phyloP scores from a whole-genome alignment of 2,329 filamentous ascomycete genomes.

The Claviceps sorghi region DNA sequence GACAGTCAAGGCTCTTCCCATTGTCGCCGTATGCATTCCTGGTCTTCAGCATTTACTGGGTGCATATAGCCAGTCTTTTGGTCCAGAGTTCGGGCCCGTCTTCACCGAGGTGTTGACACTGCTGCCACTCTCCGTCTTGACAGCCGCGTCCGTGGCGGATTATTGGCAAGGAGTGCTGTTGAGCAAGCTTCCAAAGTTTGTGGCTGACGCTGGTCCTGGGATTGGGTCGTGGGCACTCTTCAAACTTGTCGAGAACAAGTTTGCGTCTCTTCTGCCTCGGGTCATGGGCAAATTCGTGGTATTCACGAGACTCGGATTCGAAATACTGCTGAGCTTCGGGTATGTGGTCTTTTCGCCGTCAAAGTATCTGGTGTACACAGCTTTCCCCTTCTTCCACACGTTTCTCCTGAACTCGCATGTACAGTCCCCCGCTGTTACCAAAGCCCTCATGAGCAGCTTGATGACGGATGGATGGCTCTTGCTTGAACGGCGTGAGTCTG shows the following conservation, averaged over 20 bases:
- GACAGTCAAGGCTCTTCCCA: conserved; percentile 44
- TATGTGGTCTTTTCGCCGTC: conserved; percentile 58
- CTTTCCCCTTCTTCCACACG: conserved; percentile 62
- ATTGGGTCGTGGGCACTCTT: conserved; percentile 53
- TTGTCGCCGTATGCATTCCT: conserved; percentile 64
- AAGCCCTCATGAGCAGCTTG: conserved; percentile 51
- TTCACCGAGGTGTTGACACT: conserved; percentile 61
- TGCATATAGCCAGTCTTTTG: conserved; percentile 48
- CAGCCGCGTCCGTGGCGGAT: conserved; percentile 48
- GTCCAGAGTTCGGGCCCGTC: conserved; percentile 57
- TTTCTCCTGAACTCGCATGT: conserved; percentile 61
- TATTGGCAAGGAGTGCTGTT: conserved; percentile 48
- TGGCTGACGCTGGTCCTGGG: conserved; percentile 50
- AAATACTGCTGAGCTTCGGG: conserved; percentile 48
- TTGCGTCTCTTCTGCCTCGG: conserved; percentile 25
- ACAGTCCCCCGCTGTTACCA: conserved; percentile 43
- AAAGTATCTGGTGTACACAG: conserved; percentile 46
- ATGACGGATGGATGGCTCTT: conserved; percentile 54
- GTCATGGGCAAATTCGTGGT: conserved; percentile 47
- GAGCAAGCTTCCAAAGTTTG: conserved; percentile 36
- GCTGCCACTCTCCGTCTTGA: conserved; percentile 52
- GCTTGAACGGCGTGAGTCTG: conserved; percentile 68
- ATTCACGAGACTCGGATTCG: conserved; percentile 57
- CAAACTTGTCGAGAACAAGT: conserved; percentile 31
- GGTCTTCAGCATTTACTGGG: conserved; percentile 59